These are phyloP conservation scores for Alternaria novae-zelandiae DNA, from an alignment of 2,329 filamentous ascomycete species.

Conservation along the genomic window DNA sequence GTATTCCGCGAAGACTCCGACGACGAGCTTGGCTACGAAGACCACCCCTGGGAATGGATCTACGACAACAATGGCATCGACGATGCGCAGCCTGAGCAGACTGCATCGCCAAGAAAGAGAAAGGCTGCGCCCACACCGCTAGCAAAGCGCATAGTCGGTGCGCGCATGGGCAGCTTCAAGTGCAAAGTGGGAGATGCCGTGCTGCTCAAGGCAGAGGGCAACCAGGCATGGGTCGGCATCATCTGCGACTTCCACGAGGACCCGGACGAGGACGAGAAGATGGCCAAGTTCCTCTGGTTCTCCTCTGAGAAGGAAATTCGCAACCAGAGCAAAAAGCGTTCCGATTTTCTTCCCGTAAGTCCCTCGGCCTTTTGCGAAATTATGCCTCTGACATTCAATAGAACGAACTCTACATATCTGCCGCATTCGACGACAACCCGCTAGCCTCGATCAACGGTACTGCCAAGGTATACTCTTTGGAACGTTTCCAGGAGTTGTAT, in stretches of 20 bases:
- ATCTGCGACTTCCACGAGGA: constrained; percentile 82
- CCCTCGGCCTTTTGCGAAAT: background rate
- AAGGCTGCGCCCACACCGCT: constrained; percentile 28
- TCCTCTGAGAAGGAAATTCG: constrained; percentile 88
- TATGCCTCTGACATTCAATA: constrained; percentile 44
- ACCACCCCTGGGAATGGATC: constrained; percentile 60
- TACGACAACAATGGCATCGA: constrained; percentile 55
- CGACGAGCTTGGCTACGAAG: constrained; percentile 72
- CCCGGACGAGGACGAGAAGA: constrained; percentile 65
- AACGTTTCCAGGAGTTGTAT: constrained; percentile 70
- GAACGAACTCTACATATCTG: constrained; percentile 92
- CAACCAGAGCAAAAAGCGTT: constrained; percentile 80
- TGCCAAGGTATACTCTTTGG: constrained; percentile 77
- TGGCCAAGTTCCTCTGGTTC: constrained; percentile 95
- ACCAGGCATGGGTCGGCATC: constrained; percentile 91
- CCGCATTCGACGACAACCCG: constrained; percentile 85
- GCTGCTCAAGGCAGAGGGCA: constrained; percentile 85
- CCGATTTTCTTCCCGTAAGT: constrained; percentile 73
- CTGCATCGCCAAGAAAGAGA: constrained; percentile 43
- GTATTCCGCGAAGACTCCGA: constrained; percentile 81
- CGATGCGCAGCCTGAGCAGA: constrained; percentile 22
- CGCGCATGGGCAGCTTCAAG: constrained; percentile 79
- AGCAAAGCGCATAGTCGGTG: constrained; percentile 71
- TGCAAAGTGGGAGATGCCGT: constrained; percentile 84
- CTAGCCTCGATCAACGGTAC: constrained; percentile 90